Base-by-base conservation (phyloP, 2,329 filamentous ascomycete genomes). In the Triangularia verruculosa region DNA sequence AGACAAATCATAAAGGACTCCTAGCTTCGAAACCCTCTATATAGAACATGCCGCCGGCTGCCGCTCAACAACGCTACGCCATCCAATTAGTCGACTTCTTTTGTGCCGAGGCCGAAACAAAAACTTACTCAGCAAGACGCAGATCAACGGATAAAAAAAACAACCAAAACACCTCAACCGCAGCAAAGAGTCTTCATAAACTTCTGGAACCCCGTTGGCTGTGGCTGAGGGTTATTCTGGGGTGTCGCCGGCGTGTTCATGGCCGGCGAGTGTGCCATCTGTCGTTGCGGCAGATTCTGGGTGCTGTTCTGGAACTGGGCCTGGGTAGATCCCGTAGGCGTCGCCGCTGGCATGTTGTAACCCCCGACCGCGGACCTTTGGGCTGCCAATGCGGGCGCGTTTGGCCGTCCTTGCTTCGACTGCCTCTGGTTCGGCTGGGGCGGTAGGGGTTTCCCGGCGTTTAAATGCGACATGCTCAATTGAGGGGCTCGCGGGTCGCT, bases 281-380 rank as follows among this genome's bases (percentile, higher is more conserved):
- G 82, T 70, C 88, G 82, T 72, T 86, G 87, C 57, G 90, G 86
- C 69, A 96, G 84, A 77, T 97, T 95, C 76, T 92, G 91, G 74
- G 90, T 91, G 80, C 92, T 97, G 84, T 92, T 94, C 81, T 96
- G 93, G 83, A 97, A 97, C 76, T 97, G 94, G 70, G 94, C 94
- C 78, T 96, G 92, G 68, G 92, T 97, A 74, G 92, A 97, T 72
- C 90, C 92, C 74, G 93, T 89, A 71, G 93, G 91, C 69, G 93
- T 94, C 74, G 66, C 66, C 53, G 87, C 86, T 77, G 96, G 91
- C 76, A 88, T 84, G 34, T 59, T 59, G 73, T 88, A 83, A 76
- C 85, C 87, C 82, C 87, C 87, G 79, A 57, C 66, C 47, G 61
- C 58, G 56, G 83, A 86, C 80, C 92, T 87, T 83, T 93, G 91